Evolutionary conservation across 2,329 filamentous ascomycete genomes (phyloP), one percentile per base, ranked within the genome.

Genomic region (Teratosphaeria nubilosa): DNA sequence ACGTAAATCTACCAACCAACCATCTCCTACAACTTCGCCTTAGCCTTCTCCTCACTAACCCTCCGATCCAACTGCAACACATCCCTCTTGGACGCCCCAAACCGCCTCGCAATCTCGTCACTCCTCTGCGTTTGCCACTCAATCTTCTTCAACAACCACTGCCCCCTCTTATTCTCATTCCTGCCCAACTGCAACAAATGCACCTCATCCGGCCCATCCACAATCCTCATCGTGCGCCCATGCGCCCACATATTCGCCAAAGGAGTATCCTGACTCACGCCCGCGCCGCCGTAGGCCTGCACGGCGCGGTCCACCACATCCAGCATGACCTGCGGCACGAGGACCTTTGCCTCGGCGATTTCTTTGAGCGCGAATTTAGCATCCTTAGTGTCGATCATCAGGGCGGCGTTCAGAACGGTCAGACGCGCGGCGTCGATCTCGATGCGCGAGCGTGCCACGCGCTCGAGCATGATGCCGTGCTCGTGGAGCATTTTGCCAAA

Each of bases 161-260:
- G 60, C 30, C 63, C 76, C 71, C 58, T 84, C 86, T 63, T 81
- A 72, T 90, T 91, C 80, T 94, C 89, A 65, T 90, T 90, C 65
- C 81, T 80, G 16, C 88, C 89, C 77, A 94, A 78, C 76, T 94
- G 89, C 72, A 89, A 79, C 64, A 91, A 75, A 73, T 95, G 94
- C 60, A 97, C 94, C 83, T 99, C 94, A 75, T 99, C 94, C 0
- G 94, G 94, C 0, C 94, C 94, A 74, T 99, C 94, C 0, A 71
- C 70, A 54, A 72, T 70, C 25, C 68, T 50, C 66, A 72, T 72
- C 45, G 70, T 71, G 30, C 70, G 62, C 37, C 66, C 68, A 37
- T 72, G 68, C 14, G 70, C 70, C 62, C 67, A 73, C 70, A 73
- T 69, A 71, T 80, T 81, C 13, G 91, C 91, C 63, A 99, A 78